These are phyloP conservation scores for Cyclotella choctawhatcheeana DNA, from an alignment of 108 stramenopile species.

Conservation along the genomic window DNA sequence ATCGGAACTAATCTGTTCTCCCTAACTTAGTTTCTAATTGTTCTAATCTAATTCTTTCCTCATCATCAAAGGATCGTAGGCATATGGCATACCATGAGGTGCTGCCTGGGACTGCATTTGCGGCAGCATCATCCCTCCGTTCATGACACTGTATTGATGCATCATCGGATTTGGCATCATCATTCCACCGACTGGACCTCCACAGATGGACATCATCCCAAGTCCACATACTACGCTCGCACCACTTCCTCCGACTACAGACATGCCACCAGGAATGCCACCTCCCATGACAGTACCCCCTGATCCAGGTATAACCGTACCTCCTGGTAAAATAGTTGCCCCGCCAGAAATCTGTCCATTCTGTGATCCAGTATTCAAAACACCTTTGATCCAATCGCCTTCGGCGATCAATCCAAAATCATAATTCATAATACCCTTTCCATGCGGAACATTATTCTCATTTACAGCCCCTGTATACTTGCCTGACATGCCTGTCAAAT, in stretches of 20 bases:
- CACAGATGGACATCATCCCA: conserved; percentile 28
- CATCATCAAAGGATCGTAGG: too few species aligned
- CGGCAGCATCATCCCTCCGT: too few species aligned
- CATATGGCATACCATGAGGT: too few species aligned
- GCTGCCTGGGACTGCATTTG: too few species aligned
- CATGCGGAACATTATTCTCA: conserved; percentile 6
- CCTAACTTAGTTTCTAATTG: too few species aligned
- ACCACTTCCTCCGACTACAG: background rate
- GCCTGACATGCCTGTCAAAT: conserved; percentile 2
- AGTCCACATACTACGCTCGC: conserved; percentile 25
- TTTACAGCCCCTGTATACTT: conserved; percentile 15
- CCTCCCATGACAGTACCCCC: conserved; percentile 1
- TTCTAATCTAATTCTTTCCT: too few species aligned
- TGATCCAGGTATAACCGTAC: background rate
- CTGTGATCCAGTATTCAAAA: conserved; percentile 5
- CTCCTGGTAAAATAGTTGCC: conserved; percentile 9
- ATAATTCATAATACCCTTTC: conserved; percentile 24
- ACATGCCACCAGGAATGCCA: conserved; percentile 3
- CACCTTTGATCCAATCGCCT: conserved; percentile 13
- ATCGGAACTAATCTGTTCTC: too few species aligned
- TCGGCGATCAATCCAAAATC: conserved; percentile 20
- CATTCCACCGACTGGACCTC: background rate
- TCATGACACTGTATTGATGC: background rate
- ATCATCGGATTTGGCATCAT: background rate
- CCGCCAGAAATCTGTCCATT: conserved; percentile 9